These are phyloP conservation scores for Trichoderma harzianum DNA, from an alignment of 2,329 filamentous ascomycete genomes.

Conservation along the genomic window DNA sequence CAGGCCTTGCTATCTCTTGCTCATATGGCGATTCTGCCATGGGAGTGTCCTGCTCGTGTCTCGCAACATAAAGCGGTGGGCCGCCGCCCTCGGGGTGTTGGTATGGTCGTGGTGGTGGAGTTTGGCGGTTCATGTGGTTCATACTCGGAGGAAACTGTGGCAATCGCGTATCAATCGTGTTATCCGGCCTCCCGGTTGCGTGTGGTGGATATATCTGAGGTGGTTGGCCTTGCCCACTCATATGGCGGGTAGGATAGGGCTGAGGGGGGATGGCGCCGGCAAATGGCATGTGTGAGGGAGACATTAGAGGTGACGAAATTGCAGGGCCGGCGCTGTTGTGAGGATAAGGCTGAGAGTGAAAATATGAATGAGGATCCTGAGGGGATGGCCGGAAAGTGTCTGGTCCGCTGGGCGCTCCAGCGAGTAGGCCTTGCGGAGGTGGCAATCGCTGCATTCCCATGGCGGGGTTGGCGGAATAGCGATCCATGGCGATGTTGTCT, in stretches of 20 bases:
- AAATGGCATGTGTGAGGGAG: not conserved
- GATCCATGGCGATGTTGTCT: constrained; percentile 24
- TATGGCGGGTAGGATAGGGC: not conserved
- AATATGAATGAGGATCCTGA: constrained; percentile 18
- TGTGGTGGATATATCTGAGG: not conserved
- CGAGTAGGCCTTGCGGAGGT: constrained; percentile 24
- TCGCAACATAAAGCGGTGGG: not conserved
- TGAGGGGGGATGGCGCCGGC: not conserved
- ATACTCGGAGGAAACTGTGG: not conserved
- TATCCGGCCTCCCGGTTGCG: not conserved
- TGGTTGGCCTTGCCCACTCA: not conserved
- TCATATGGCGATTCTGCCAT: not conserved
- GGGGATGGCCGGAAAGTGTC: constrained; percentile 14
- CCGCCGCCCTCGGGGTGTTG: not conserved
- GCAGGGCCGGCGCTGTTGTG: not conserved
- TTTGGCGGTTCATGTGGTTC: not conserved
- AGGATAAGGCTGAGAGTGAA: not conserved
- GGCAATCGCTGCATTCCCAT: constrained; percentile 18
- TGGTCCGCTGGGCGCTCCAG: constrained; percentile 21
- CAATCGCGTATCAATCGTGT: not conserved
- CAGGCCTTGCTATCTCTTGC: not conserved
- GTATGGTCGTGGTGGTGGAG: not conserved
- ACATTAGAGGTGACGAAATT: not conserved
- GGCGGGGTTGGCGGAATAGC: constrained; percentile 19
- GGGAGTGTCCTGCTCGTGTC: not conserved